These are phyloP conservation scores for Agaricus bisporus DNA, from an alignment of 768 basidiomycete genomes.

Conservation along the genomic window DNA sequence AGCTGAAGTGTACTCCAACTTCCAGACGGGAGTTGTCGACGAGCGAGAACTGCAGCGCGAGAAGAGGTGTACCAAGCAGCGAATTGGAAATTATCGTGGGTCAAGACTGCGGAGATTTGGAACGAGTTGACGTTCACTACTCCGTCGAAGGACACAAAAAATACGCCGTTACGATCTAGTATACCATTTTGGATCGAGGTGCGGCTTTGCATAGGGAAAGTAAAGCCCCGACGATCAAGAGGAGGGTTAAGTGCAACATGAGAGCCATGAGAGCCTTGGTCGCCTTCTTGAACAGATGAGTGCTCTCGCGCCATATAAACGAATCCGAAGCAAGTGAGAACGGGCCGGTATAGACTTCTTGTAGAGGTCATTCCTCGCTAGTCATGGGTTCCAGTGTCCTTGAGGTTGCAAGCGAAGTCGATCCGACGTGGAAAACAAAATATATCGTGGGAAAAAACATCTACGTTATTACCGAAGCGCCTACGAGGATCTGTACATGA, in stretches of 20 bases:
- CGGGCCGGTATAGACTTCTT: too few species aligned
- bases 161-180: constrained; percentile 35
- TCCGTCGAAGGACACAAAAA: constrained; percentile 40
- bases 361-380: too few species aligned
- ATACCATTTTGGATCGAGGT: constrained; percentile 30
- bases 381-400: too few species aligned
- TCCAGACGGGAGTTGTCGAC: constrained; percentile 33
- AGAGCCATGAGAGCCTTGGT: too few species aligned
- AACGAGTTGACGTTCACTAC: constrained; percentile 44
- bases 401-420: too few species aligned
- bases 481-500: not conserved
- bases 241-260: too few species aligned
- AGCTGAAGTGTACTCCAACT: constrained; percentile 36
- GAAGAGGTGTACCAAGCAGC: constrained; percentile 42
- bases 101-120: constrained; percentile 35
- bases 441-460: too few species aligned
- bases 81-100: constrained; percentile 34
- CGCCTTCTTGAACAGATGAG: too few species aligned
- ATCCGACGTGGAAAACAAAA: too few species aligned
- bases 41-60: constrained; percentile 30
- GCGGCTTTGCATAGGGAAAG: constrained; percentile 16
- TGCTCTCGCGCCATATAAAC: too few species aligned
- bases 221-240: not conserved
- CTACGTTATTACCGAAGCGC: too few species aligned
- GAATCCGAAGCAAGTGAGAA: too few species aligned